These are phyloP conservation scores for Argentina anserina DNA, from an alignment of 306 rosid genomes.

Conservation along the genomic window DNA sequence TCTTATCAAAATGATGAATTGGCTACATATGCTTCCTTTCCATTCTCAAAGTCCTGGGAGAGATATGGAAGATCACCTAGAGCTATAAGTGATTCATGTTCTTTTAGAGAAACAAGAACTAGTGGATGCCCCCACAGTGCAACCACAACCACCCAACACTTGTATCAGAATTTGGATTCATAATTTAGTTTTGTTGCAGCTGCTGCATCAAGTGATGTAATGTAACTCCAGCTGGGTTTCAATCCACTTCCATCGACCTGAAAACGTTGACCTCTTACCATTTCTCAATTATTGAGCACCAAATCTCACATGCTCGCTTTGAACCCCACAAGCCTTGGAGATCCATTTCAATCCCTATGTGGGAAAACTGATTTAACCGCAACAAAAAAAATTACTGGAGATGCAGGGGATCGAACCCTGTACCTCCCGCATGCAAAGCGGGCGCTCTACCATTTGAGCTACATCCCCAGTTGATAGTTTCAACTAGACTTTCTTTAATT, in stretches of 20 bases:
- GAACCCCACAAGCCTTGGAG: no score
- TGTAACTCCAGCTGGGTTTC: slow-evolving; percentile 3
- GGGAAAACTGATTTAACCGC: no score
- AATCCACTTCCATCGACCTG: background rate
- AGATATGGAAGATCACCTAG: background rate
- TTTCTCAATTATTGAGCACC: background rate
- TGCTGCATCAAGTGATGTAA: background rate
- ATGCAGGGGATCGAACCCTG: slow-evolving; percentile 67
- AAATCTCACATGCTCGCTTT: background rate
- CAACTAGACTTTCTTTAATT: no score
- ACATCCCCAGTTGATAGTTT: slow-evolving; percentile 24
- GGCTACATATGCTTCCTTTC: slow-evolving; percentile 1
- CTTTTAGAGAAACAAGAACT: background rate
- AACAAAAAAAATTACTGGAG: slow-evolving; percentile 6
- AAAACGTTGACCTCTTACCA: background rate
- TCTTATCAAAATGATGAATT: background rate
- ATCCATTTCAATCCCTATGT: no score
- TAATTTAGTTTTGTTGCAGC: background rate
- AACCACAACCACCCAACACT: slow-evolving; percentile 12
- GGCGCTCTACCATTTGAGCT: slow-evolving; percentile 79
- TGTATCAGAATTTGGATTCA: background rate
- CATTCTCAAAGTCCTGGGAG: background rate
- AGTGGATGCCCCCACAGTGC: background rate
- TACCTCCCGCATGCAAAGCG: slow-evolving; percentile 65
- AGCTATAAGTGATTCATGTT: background rate